These are phyloP conservation scores for Clavispora carvajalis DNA, from an alignment of 805 yeast species.

Conservation along the genomic window DNA sequence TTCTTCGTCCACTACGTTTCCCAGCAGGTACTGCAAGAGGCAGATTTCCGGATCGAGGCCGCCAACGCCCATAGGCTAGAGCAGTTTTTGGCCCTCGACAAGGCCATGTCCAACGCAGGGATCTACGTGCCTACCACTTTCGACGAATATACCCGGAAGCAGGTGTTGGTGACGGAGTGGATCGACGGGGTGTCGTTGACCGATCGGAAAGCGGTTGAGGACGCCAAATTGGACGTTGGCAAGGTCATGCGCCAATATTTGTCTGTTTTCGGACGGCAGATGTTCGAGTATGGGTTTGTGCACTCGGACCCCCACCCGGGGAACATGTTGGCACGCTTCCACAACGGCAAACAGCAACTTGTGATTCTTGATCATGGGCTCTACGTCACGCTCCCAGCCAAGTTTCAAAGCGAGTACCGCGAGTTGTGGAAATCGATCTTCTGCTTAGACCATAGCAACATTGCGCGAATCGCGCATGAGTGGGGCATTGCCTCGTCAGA, in stretches of 20 bases:
- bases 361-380: slow-evolving; percentile 75
- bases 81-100: slow-evolving; percentile 37
- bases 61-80: slow-evolving; percentile 44
- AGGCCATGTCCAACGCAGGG: slow-evolving; percentile 28
- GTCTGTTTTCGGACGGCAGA: slow-evolving; percentile 49
- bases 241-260: slow-evolving; percentile 47
- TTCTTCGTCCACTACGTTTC: slow-evolving; percentile 54
- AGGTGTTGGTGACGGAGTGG: slow-evolving; percentile 68
- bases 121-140: slow-evolving; percentile 55
- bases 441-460: slow-evolving; percentile 43
- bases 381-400: slow-evolving; percentile 48
- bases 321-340: slow-evolving; percentile 52
- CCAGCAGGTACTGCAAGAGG: slow-evolving; percentile 53
- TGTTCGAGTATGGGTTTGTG: slow-evolving; percentile 61
- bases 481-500: slow-evolving; percentile 75
- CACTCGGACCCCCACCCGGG: slow-evolving; percentile 85
- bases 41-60: slow-evolving; percentile 55
- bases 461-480: slow-evolving; percentile 41
- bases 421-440: slow-evolving; percentile 60
- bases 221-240: slow-evolving; percentile 33
- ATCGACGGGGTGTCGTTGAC: slow-evolving; percentile 62
- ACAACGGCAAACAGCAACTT: slow-evolving; percentile 43
- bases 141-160: slow-evolving; percentile 39
- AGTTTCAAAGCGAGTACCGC: slow-evolving; percentile 53
- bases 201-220: slow-evolving; percentile 38